phyloP scores from a whole-genome alignment of 306 rosid genomes.

The Gastrolobium bilobum region DNA sequence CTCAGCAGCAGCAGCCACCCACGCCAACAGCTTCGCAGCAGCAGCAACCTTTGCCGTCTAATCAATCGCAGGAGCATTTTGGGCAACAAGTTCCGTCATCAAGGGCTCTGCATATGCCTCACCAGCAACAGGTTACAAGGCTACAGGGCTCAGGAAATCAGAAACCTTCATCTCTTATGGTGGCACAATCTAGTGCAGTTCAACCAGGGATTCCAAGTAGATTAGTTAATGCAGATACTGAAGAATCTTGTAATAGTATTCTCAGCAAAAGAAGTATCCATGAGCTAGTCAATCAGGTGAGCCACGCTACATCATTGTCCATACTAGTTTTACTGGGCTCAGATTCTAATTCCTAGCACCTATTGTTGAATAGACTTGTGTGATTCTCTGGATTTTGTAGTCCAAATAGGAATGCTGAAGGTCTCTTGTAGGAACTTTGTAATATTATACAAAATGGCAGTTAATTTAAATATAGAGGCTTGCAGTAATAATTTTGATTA shows the following conservation, averaged over 20 bases:
- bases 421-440: conserved; percentile 22
- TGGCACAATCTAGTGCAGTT: conserved; percentile 61
- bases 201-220: conserved; percentile 65
- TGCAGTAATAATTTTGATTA: conserved; percentile 21
- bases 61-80: conserved; percentile 72
- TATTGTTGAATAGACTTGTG: background rate
- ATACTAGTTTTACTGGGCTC: background rate
- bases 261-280: conserved; percentile 94
- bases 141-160: conserved; percentile 68
- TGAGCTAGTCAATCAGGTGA: conserved; percentile 87
- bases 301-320: conserved; percentile 25
- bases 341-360: background rate
- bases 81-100: conserved; percentile 70
- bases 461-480: background rate
- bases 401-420: background rate
- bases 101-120: conserved; percentile 72
- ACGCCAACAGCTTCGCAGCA: conserved; percentile 58
- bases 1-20: conserved; percentile 63
- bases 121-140: conserved; percentile 78
- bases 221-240: conserved; percentile 60
- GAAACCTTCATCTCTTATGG: conserved; percentile 68
- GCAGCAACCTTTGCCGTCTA: conserved; percentile 66
- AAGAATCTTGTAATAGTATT: conserved; percentile 77
- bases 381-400: conserved; percentile 8
- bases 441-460: background rate